phyloP scores from a whole-genome alignment of 805 yeast species.

The Starmera quercuum region DNA sequence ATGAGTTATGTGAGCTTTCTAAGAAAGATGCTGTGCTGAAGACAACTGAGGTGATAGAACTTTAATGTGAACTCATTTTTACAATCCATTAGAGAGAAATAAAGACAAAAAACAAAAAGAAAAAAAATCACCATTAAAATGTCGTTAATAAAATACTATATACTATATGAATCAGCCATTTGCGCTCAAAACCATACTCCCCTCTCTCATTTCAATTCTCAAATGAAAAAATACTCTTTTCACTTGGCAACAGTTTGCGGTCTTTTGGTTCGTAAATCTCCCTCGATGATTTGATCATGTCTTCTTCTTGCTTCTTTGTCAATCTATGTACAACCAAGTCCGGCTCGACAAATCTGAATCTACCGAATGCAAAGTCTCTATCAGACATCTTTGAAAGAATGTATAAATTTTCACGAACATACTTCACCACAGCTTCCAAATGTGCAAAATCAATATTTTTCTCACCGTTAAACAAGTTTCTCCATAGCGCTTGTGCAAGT shows the following conservation, averaged over 20 bases:
- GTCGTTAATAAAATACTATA: too few species aligned
- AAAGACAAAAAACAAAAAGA: too few species aligned
- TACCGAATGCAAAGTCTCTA: constrained; percentile 89
- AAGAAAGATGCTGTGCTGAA: too few species aligned
- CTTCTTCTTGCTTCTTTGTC: constrained; percentile 54
- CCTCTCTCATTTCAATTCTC: constrained; percentile 29
- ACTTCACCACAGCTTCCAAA: constrained; percentile 83
- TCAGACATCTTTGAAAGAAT: constrained; percentile 82
- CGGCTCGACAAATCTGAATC: constrained; percentile 78
- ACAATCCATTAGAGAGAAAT: too few species aligned
- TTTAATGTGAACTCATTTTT: too few species aligned
- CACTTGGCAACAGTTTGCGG: constrained; percentile 48
- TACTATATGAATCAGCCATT: too few species aligned
- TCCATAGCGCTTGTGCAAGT: constrained; percentile 74
- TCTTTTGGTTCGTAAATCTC: constrained; percentile 36
- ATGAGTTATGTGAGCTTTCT: constrained; percentile 4
- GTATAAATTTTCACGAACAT: constrained; percentile 83
- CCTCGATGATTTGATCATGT: constrained; percentile 41
- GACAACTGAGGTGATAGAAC: too few species aligned
- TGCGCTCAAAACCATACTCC: too few species aligned
- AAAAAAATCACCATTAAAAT: too few species aligned
- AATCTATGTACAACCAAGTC: constrained; percentile 68
- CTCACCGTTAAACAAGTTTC: constrained; percentile 86
- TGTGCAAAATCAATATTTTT: constrained; percentile 74
- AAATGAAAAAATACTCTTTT: constrained; percentile 41